Evolutionary conservation across 139 green algal species (phyloP), one percentile per base, ranked within the genome.

Genomic region (Yamagishiella unicocca): DNA sequence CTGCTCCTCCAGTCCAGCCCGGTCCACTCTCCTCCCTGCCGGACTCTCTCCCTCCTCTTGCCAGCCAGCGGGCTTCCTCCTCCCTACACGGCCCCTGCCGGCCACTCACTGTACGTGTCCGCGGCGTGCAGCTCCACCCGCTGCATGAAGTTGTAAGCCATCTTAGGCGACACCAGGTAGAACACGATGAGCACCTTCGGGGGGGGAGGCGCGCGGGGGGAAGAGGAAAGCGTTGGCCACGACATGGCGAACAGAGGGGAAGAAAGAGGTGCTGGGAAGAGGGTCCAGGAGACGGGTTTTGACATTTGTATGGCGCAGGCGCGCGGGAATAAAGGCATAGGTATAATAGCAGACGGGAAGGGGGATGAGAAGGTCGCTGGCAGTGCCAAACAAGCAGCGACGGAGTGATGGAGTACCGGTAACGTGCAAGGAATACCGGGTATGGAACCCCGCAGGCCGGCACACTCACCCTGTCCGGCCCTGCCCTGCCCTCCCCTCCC

Each of bases 71-170:
- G 7, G 31, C 71, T 24, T 27, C 71, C 31, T 25, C 71, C n/a
- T 9, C 43, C 8, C 45, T n/a, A 5, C 43, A 0, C 73, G 27
- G 27, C 71, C 10, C 25, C 0, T 6, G 37, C 22, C 25, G n/a
- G 3, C 31, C 25, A 37, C 89, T 84, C 77, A 89, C 88, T 55
- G 91, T 98, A 98, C 0, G 97, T 99, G 92, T 99, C 97, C 0
- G 93, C 91, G 1, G 96, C 96, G 72, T 98, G 96, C 50, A 87
- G 84, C 93, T 98, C 90, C 87, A 94, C 88, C 0, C 93, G 87
- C 90, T 74, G 92, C 87, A 91, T 97, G 92, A 99, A 99, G 71
- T 96, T 95, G 93, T 99, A 99, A 2, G 97, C 96, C 24, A 95
- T 64, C 37, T 89, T 89, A 40, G 97, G 97, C 0, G 93, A 97